Conservation (phyloP, 352 stramenopile species). For the Elongisporangium senticosum region DNA sequence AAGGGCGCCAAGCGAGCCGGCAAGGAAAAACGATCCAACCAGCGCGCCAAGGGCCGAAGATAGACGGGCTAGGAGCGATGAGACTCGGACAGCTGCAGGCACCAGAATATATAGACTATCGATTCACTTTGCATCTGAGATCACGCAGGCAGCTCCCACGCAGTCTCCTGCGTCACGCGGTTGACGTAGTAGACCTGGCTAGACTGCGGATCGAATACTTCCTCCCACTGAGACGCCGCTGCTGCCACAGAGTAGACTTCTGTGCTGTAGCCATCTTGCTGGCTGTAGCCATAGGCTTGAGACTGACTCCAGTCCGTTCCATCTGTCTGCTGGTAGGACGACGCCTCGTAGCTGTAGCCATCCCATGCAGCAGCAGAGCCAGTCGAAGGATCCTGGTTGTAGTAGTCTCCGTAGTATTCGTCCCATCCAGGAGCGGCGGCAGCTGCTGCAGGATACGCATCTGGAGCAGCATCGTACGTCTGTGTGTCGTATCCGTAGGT, state of each 20-base stretch:
- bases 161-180: slow-evolving; percentile 45
- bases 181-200: slow-evolving; percentile 64
- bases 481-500: neutral
- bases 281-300: neutral
- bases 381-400: too few species aligned
- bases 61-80: slow-evolving; percentile 13
- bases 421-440: too few species aligned
- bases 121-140: too few species aligned
- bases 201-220: slow-evolving; percentile 56
- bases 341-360: too few species aligned
- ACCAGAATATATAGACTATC: neutral
- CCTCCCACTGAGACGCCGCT: slow-evolving; percentile 30
- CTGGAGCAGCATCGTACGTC: neutral
- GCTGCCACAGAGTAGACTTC: neutral
- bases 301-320: too few species aligned
- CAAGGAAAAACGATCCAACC: slow-evolving; percentile 44
- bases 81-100: too few species aligned
- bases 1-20: slow-evolving; percentile 54
- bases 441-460: neutral
- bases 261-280: neutral
- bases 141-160: slow-evolving; percentile 32
- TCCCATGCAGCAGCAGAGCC: too few species aligned
- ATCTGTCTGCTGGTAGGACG: too few species aligned
- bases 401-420: too few species aligned
- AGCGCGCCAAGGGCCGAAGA: slow-evolving; percentile 43